Percentiles rank a stretch among this genome's conserved stretches.
phyloP scores from a whole-genome alignment of 345 rosid genomes.

The Moricandia moricandioides region DNA sequence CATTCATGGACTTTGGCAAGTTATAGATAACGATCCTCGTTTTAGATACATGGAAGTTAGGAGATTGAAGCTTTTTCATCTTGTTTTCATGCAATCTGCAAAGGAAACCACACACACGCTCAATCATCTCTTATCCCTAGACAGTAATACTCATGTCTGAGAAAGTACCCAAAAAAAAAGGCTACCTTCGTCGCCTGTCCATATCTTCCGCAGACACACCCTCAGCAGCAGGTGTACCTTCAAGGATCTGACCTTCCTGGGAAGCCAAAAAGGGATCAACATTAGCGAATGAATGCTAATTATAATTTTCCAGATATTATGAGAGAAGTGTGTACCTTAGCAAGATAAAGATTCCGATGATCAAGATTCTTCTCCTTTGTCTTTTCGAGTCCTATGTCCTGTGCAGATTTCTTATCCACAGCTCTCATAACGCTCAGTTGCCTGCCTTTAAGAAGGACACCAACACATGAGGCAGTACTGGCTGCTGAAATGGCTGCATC shows the following conservation, averaged over 20 bases:
- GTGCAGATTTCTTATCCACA: constrained; percentile 78
- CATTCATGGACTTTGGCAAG: constrained; percentile 75
- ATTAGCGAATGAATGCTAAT: not conserved
- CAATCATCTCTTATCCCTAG: constrained; percentile 14
- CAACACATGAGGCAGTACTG: constrained; percentile 53
- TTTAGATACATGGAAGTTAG: constrained; percentile 85
- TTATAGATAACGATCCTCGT: constrained; percentile 78
- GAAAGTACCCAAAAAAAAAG: not conserved
- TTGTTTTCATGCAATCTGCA: constrained; percentile 81
- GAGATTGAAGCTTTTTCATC: constrained; percentile 83
- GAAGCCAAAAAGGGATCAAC: not conserved
- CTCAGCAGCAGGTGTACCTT: constrained; percentile 84
- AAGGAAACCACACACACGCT: constrained; percentile 19
- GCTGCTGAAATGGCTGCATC: constrained; percentile 76
- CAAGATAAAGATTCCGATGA: constrained; percentile 79
- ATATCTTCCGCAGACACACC: constrained; percentile 86
- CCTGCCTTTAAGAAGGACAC: constrained; percentile 79
- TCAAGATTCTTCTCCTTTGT: constrained; percentile 64
- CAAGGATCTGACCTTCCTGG: constrained; percentile 85
- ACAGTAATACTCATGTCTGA: constrained; percentile 2
- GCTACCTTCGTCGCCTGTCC: constrained; percentile 64
- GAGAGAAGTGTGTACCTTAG: constrained; percentile 52
- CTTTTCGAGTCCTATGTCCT: constrained; percentile 65
- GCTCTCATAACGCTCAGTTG: constrained; percentile 71
- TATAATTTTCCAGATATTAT: constrained; percentile 12